phyloP scores from a whole-genome alignment of 306 rosid species.

The Begonia masoniana region DNA sequence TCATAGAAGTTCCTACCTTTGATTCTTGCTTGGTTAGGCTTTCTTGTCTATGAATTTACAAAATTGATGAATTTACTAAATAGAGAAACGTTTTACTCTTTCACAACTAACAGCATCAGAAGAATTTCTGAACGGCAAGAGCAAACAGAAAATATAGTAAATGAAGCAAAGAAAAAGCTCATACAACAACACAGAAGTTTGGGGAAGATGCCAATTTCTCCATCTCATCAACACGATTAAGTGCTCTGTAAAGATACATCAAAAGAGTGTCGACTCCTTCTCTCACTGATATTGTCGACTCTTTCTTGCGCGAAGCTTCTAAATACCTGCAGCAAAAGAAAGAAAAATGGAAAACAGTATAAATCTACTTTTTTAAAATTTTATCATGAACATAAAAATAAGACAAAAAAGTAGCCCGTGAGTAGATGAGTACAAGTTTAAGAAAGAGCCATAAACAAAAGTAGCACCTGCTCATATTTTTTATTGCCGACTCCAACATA shows the following conservation, averaged over 20 bases:
- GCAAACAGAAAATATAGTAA: conserved; percentile 2
- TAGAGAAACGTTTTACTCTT: too few relatives aligned
- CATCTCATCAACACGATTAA: conserved; percentile 67
- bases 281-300: conserved; percentile 40
- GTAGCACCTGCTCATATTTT: conserved; percentile 64
- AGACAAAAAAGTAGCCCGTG: not conserved
- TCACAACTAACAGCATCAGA: too few relatives aligned
- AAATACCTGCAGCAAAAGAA: conserved; percentile 49
- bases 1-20: too few relatives aligned
- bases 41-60: too few relatives aligned
- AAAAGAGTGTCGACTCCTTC: conserved; percentile 91
- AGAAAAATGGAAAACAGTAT: not conserved
- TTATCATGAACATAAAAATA: not conserved
- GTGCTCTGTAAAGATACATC: conserved; percentile 84
- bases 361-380: not conserved
- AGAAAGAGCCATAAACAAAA: conserved; percentile 12
- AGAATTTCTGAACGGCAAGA: too few relatives aligned
- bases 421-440: not conserved
- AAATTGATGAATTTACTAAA: too few relatives aligned
- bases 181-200: conserved; percentile 90
- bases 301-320: conserved; percentile 63
- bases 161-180: conserved; percentile 11
- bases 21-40: too few relatives aligned
- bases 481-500: conserved; percentile 82
- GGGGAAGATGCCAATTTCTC: conserved; percentile 79